Evolutionary conservation across 2,329 filamentous ascomycete species (phyloP).

Genomic region (Colletotrichum orbiculare): DNA sequence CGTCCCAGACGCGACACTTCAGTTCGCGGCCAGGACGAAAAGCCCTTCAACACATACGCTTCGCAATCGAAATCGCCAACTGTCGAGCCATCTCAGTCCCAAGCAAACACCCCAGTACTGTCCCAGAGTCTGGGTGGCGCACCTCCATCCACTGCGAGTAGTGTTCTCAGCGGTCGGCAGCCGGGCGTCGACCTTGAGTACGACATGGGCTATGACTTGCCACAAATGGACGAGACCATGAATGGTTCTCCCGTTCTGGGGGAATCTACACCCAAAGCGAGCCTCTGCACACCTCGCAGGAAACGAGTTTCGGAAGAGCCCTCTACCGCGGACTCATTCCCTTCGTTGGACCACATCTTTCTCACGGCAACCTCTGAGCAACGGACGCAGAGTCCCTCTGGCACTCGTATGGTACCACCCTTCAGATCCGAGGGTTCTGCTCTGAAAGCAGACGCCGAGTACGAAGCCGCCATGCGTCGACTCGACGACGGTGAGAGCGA

Average conservation of each 20-base stretch:
- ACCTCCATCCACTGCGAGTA: conserved; percentile 52
- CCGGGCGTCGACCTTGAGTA: conserved; percentile 55
- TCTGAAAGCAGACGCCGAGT: conserved; percentile 48
- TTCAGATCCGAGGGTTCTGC: conserved; percentile 43
- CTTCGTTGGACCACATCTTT: conserved; percentile 49
- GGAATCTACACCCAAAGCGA: conserved; percentile 16
- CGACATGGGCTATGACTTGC: conserved; percentile 46
- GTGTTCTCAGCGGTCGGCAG: conserved; percentile 61
- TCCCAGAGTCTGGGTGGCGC: conserved; percentile 42
- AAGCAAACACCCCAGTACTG: background rate
- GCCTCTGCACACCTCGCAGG: conserved; percentile 9
- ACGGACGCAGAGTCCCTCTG: conserved; percentile 47
- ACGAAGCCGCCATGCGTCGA: conserved; percentile 57
- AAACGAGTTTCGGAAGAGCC: conserved; percentile 27
- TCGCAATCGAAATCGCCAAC: conserved; percentile 27
- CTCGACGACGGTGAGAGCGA: conserved; percentile 49
- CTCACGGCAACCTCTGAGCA: conserved; percentile 54
- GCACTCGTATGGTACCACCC: conserved; percentile 42
- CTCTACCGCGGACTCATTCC: conserved; percentile 44
- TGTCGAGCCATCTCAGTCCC: conserved; percentile 23
- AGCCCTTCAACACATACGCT: conserved; percentile 15
- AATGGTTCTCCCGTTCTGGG: conserved; percentile 16
- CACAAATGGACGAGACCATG: conserved; percentile 16
- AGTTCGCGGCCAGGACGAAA: conserved; percentile 44
- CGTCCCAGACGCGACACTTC: conserved; percentile 42